These are phyloP conservation scores for Fusarium metavorans DNA, from an alignment of 2,329 filamentous ascomycete species.

Conservation along the genomic window DNA sequence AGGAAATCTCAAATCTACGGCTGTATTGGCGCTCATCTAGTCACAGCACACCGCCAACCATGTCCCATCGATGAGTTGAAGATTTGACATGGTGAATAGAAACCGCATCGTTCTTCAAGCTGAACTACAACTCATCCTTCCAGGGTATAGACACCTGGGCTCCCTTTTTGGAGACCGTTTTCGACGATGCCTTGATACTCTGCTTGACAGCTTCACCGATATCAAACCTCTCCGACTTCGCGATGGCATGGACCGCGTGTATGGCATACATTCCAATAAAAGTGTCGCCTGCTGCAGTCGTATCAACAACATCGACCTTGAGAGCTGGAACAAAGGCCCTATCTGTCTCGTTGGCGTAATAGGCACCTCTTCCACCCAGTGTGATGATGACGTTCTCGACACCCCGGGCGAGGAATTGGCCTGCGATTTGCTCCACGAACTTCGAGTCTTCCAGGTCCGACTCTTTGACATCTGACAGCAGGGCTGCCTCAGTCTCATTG, in stretches of 20 bases:
- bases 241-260: background rate
- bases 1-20: background rate
- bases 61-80: background rate
- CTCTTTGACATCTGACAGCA: constrained; percentile 62
- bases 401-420: constrained; percentile 68
- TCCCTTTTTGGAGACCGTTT: constrained; percentile 55
- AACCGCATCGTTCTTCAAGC: background rate
- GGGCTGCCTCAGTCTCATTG: constrained; percentile 79
- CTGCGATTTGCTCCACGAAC: constrained; percentile 53
- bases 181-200: constrained; percentile 8
- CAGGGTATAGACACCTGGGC: constrained; percentile 49
- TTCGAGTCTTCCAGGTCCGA: constrained; percentile 50
- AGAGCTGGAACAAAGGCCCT: constrained; percentile 55
- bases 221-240: background rate
- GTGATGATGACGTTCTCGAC: constrained; percentile 76
- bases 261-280: constrained; percentile 79
- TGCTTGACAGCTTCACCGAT: background rate
- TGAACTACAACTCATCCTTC: background rate
- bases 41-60: background rate
- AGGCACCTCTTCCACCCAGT: constrained; percentile 71
- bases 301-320: constrained; percentile 73
- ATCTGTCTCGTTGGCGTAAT: constrained; percentile 58
- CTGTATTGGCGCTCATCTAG: background rate
- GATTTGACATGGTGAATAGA: background rate
- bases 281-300: constrained; percentile 80